Conservation (phyloP, 1,284 basidiomycete species). For the Trametes pubescens region DNA sequence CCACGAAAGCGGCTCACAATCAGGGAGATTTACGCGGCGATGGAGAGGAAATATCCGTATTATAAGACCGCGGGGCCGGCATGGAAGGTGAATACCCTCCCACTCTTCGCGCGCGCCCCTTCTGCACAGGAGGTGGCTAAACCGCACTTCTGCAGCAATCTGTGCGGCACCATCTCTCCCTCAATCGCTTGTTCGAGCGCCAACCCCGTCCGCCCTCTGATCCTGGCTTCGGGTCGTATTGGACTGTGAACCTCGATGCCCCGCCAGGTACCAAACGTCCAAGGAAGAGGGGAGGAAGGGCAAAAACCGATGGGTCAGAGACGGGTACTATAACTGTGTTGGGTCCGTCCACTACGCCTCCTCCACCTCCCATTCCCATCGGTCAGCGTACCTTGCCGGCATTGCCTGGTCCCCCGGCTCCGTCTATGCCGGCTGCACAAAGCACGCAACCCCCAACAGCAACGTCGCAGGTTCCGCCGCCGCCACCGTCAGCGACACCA, state of each 20-base stretch:
- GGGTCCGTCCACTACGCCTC: slow-evolving; percentile 20
- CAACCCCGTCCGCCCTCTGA: slow-evolving; percentile 81
- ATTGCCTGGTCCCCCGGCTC: slow-evolving; percentile 20
- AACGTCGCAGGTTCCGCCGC: slow-evolving; percentile 5
- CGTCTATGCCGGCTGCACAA: slow-evolving; percentile 11
- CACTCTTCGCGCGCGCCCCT: slow-evolving; percentile 19
- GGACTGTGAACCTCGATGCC: slow-evolving; percentile 82
- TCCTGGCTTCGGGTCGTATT: slow-evolving; percentile 84
- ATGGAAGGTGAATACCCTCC: slow-evolving; percentile 69
- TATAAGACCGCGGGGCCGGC: slow-evolving; percentile 80
- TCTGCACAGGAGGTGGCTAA: slow-evolving; percentile 28
- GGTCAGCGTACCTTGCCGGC: slow-evolving; percentile 24
- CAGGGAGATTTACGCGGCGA: slow-evolving; percentile 81
- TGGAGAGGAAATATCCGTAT: slow-evolving; percentile 83
- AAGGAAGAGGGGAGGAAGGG: slow-evolving; percentile 72
- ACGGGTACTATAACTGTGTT: slow-evolving; percentile 21
- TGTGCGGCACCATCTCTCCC: slow-evolving; percentile 79
- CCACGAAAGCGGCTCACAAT: slow-evolving; percentile 78
- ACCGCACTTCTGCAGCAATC: slow-evolving; percentile 67
- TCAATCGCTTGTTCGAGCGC: slow-evolving; percentile 81
- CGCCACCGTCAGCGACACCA: slow-evolving; percentile 27
- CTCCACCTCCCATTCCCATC: slow-evolving; percentile 21
- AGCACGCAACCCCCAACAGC: slow-evolving; percentile 2
- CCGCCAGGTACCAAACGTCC: slow-evolving; percentile 85
- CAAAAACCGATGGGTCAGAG: slow-evolving; percentile 51